Evolutionary conservation across 768 basidiomycete genomes (phyloP), one percentile per base, ranked within the genome.

Genomic region (Lactifluus volemus): DNA sequence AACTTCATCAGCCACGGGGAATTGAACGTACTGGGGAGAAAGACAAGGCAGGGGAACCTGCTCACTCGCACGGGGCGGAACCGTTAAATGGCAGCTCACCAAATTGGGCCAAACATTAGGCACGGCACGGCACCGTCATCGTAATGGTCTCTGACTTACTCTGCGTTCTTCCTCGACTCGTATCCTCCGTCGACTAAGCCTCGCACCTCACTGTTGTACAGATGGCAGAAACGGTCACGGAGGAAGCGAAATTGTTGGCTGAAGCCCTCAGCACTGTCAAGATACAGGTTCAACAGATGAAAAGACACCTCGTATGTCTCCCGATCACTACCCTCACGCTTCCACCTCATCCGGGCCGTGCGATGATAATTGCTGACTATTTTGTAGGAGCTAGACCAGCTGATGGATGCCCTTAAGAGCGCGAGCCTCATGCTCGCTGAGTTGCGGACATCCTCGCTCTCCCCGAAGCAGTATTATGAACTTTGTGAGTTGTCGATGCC

Each of bases 381-480:
- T 12, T 11, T 36, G 3, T 30, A 97, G 94, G 92, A 98, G 73
- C 75, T 85, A 67, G 96, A 98, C 76, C 90, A 94, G 70, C 86
- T 98, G 63, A 99, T 99, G 97, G 96, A 99, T 72, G 96, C 93
- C 12, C 79, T 98, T 69, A 98, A 99, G 77, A 89, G 89, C 60
- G 95, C 97, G 2, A 97, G 94, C 70, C 81, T 94, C 60, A 98
- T 98, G 96, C 84, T 99, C 53, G 92, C 93, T 11, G 97, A 98
- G 70, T 80, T 98, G 25, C 82, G 97, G 58, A 98, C 96, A 0
- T 93, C 90, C 2, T 91, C 91, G 10, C 79, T 98, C 65, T 89
- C 90, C 2, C 92, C 94, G 11, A 99, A 99, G 71, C 94, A 98
- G 70, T 99, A 99, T 74, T 98, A 98, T 72, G 97, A 98, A 77